phyloP scores from a whole-genome alignment of 2,329 filamentous ascomycete genomes.

The Colletotrichum cordylinicola region DNA sequence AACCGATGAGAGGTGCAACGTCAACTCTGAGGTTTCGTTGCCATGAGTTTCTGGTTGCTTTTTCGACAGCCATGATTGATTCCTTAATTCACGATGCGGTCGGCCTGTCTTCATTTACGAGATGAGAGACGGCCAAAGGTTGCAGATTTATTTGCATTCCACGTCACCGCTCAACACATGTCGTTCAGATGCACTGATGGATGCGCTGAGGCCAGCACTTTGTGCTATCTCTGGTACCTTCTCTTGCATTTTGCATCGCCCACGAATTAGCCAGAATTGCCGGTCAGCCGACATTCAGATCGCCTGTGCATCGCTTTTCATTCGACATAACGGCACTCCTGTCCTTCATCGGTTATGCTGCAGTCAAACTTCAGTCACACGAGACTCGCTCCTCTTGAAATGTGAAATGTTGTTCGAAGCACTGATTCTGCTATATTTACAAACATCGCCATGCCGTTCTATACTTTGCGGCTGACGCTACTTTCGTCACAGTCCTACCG shows the following conservation, averaged over 20 bases:
- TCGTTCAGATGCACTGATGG: not conserved
- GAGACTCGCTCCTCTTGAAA: not conserved
- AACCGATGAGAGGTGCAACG: not conserved
- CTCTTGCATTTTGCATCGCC: not conserved
- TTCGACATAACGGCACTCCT: not conserved
- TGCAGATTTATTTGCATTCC: not conserved
- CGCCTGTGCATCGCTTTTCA: not conserved
- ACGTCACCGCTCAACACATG: not conserved
- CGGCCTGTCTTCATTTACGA: not conserved
- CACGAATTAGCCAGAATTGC: not conserved
- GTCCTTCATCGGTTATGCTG: not conserved
- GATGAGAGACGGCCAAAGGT: not conserved
- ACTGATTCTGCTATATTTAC: slow-evolving; percentile 23
- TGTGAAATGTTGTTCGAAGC: slow-evolving; percentile 8
- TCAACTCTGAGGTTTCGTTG: not conserved
- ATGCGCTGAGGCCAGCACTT: not conserved
- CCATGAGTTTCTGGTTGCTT: not conserved
- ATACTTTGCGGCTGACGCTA: not conserved
- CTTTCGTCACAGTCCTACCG: not conserved
- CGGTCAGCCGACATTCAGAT: not conserved
- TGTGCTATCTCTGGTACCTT: not conserved
- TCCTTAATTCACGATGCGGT: not conserved
- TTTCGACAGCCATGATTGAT: not conserved
- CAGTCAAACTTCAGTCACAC: not conserved
- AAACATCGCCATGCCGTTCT: slow-evolving; percentile 9